Conservation (phyloP, 176 grass and related monocot genomes). For the Neostapfia colusana region DNA sequence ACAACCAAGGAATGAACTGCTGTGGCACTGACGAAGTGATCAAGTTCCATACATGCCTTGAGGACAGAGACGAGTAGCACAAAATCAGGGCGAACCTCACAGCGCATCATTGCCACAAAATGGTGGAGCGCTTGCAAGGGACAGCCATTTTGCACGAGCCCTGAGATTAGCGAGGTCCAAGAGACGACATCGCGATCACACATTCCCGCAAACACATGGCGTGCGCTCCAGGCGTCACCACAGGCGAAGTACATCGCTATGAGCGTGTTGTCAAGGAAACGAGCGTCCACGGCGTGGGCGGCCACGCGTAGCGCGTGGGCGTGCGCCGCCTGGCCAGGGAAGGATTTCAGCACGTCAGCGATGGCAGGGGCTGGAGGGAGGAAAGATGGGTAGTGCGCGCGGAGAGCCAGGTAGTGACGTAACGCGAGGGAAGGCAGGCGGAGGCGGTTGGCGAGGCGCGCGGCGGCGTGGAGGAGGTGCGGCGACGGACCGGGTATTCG, state of each 20-base stretch:
- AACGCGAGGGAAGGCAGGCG: slow-evolving; percentile 34
- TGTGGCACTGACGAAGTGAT: slow-evolving; percentile 42
- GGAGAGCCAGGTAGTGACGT: slow-evolving; percentile 27
- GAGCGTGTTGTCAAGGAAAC: slow-evolving; percentile 66
- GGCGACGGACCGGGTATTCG: neutral
- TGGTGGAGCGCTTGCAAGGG: slow-evolving; percentile 41
- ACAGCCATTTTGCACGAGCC: slow-evolving; percentile 47
- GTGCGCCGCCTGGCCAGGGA: slow-evolving; percentile 47
- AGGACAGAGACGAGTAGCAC: slow-evolving; percentile 45
- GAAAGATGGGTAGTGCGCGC: slow-evolving; percentile 17
- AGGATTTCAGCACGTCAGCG: slow-evolving; percentile 45
- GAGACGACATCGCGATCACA: slow-evolving; percentile 50
- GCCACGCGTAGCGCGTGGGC: slow-evolving; percentile 48
- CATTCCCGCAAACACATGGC: slow-evolving; percentile 46
- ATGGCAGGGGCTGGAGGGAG: slow-evolving; percentile 47
- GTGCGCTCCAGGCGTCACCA: slow-evolving; percentile 28
- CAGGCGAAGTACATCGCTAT: slow-evolving; percentile 52
- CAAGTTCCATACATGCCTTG: slow-evolving; percentile 65
- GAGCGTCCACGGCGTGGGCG: neutral
- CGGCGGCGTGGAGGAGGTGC: slow-evolving; percentile 30
- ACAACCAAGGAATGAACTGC: slow-evolving; percentile 56
- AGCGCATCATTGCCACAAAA: slow-evolving; percentile 51
- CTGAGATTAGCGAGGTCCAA: slow-evolving; percentile 66
- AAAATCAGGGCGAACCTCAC: slow-evolving; percentile 51
- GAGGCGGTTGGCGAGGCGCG: slow-evolving; percentile 33